Evolutionary conservation across 2,329 filamentous ascomycete species (phyloP), one percentile per base, ranked within the genome.

Genomic region (Aspergillus pseudonomiae): DNA sequence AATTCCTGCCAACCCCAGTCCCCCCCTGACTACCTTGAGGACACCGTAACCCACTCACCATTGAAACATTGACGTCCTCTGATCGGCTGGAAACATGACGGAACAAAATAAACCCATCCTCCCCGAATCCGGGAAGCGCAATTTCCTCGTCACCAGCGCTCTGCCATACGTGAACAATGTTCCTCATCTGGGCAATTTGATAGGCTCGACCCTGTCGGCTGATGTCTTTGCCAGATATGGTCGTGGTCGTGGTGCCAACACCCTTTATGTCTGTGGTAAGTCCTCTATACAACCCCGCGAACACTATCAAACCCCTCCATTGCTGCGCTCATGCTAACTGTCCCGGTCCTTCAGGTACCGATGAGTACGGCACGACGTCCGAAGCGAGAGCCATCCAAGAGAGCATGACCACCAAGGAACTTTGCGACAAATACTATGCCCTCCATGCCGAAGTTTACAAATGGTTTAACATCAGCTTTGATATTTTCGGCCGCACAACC

Each of bases 351-450:
- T n/a, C 26, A 60, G 58, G 58, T 46, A 62, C 89, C 58, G 94
- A 97, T 81, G 92, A 98, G 80, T 98, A 97, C 78, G 94, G 94
- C 63, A 98, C 94, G 14, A 94, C 94, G 26, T 97, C 94, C 36
- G 94, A 97, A 80, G 97, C 94, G 30, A 97, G 96, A 82, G 94
- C 94, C 5, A 87, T 97, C 46, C 93, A 96, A 77, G 93, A 95
- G 77, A 90, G 90, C 16, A 84, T 93, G 67, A 93, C 90, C 14
- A 93, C 94, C 26, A 85, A 91, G 72, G 86, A 94, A 75, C 88
- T 98, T 14, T 97, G 94, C 82, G 88, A 91, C 79, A 96, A 97
- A 82, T 97, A 96, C 83, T 92, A 96, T 81, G 88, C 88, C 72
- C 88, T 96, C 63, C 94, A 97, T 81, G 89, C 93, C 72, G 92